Percentiles rank a stretch among this genome's conserved stretches.
phyloP scores from a whole-genome alignment of 495 filamentous ascomycete species.

The Penicillium taxi region DNA sequence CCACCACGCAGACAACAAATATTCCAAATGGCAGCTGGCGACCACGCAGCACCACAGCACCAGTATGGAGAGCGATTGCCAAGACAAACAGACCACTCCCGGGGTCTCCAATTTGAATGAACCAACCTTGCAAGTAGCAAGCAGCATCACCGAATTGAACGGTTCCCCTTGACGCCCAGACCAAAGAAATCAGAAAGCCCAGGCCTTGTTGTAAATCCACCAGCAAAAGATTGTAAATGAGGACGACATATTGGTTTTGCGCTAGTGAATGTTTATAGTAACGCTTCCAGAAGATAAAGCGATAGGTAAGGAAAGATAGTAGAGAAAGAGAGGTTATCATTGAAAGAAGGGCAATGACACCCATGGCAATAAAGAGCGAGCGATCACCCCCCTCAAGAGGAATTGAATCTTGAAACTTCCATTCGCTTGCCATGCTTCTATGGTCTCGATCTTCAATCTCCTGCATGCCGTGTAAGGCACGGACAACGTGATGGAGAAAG shows the following conservation, averaged over 20 bases:
- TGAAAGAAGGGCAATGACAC: constrained; percentile 48
- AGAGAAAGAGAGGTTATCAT: constrained; percentile 47
- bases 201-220: constrained; percentile 64
- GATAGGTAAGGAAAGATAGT: constrained; percentile 48
- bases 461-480: constrained; percentile 12
- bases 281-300: constrained; percentile 48
- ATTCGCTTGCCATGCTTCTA: constrained; percentile 13
- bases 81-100: constrained; percentile 61
- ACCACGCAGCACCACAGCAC: constrained; percentile 49
- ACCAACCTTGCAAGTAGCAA: constrained; percentile 65
- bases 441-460: constrained; percentile 4
- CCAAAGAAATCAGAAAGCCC: constrained; percentile 57
- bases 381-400: constrained; percentile 17
- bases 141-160: constrained; percentile 49
- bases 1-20: constrained; percentile 42
- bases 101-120: constrained; percentile 60
- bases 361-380: constrained; percentile 47
- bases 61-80: constrained; percentile 60
- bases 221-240: constrained; percentile 65
- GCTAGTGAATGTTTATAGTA: constrained; percentile 35
- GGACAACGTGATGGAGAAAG: constrained; percentile 13
- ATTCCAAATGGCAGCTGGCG: constrained; percentile 44
- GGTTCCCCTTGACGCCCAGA: constrained; percentile 45
- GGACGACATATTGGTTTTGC: constrained; percentile 61
- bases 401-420: constrained; percentile 15